phyloP scores from a whole-genome alignment of 2,329 filamentous ascomycete species.

The Hymenoscyphus fructigenus region DNA sequence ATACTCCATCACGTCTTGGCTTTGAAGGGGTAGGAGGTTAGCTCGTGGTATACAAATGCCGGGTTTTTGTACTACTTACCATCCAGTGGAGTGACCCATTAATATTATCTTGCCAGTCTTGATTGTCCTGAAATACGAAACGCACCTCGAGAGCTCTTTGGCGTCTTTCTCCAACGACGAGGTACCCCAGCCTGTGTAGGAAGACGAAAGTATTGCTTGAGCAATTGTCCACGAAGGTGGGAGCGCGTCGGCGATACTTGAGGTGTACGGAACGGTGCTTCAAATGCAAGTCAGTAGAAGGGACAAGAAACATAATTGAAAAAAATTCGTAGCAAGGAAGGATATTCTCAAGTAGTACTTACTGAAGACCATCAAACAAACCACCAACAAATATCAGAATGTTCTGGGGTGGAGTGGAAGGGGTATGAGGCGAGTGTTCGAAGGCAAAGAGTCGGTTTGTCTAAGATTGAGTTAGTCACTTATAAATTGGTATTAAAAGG shows the following conservation, averaged over 20 bases:
- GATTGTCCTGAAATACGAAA: conserved; percentile 46
- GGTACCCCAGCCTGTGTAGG: conserved; percentile 42
- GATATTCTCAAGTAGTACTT: neutral
- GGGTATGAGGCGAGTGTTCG: conserved; percentile 31
- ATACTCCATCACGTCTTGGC: conserved; percentile 67
- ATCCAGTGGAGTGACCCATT: conserved; percentile 70
- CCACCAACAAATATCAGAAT: conserved; percentile 55
- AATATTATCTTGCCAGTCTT: conserved; percentile 57
- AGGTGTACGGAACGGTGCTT: conserved; percentile 47
- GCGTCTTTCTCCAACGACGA: conserved; percentile 48
- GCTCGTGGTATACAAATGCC: neutral
- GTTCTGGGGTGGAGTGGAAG: conserved; percentile 37
- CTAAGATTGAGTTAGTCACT: conserved; percentile 18
- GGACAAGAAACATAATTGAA: neutral
- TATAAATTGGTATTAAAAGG: neutral
- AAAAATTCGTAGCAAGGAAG: neutral
- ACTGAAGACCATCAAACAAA: conserved; percentile 50
- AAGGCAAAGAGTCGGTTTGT: conserved; percentile 35
- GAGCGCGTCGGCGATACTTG: conserved; percentile 38
- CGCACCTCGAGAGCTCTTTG: conserved; percentile 47
- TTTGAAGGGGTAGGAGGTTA: neutral
- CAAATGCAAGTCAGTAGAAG: neutral
- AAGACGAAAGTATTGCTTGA: conserved; percentile 46
- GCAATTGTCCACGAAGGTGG: conserved; percentile 45
- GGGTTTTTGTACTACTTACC: conserved; percentile 26